Evolutionary conservation across 202 grass and related monocot species (phyloP).

Genomic region (Schoenoplectus tabernaemontani): DNA sequence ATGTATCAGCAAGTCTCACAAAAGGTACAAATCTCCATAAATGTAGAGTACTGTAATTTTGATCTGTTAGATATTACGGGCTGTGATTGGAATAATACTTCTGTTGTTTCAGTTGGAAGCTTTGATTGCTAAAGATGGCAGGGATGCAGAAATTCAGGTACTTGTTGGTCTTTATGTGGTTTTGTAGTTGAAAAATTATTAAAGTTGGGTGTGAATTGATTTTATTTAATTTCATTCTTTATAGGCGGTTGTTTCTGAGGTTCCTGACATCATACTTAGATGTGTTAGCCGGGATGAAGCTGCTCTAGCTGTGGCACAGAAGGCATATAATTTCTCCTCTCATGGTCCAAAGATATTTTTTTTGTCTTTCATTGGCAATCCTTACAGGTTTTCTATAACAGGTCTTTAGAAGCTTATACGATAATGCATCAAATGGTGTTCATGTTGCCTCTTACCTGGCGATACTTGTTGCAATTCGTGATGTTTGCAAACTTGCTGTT

Average conservation of each 20-base stretch:
- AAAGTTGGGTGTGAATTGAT: slow-evolving; percentile 10
- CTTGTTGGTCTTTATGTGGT: not conserved
- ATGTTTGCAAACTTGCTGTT: slow-evolving; percentile 77
- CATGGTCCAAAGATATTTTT: slow-evolving; percentile 3
- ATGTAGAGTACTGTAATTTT: not conserved
- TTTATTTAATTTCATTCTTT: slow-evolving; percentile 19
- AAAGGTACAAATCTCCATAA: slow-evolving; percentile 44
- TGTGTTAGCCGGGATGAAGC: slow-evolving; percentile 84
- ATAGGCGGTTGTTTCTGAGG: slow-evolving; percentile 76
- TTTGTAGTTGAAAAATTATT: not conserved
- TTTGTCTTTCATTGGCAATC: slow-evolving; percentile 1
- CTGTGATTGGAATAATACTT: not conserved
- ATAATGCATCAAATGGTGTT: slow-evolving; percentile 64
- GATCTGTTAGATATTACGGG: not conserved
- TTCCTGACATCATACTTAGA: slow-evolving; percentile 85
- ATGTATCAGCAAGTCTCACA: slow-evolving; percentile 76
- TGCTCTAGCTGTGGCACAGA: slow-evolving; percentile 71
- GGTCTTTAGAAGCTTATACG: slow-evolving; percentile 85
- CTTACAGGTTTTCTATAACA: slow-evolving; percentile 33
- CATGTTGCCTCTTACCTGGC: slow-evolving; percentile 57
- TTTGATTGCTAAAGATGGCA: slow-evolving; percentile 66
- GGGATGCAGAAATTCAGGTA: slow-evolving; percentile 90
- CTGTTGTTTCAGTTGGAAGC: slow-evolving; percentile 49
- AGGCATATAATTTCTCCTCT: slow-evolving; percentile 36
- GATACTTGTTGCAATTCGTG: slow-evolving; percentile 66